Evolutionary conservation across 2,329 filamentous ascomycete genomes (phyloP).

Genomic region (Pseudogymnoascus verrucosus): DNA sequence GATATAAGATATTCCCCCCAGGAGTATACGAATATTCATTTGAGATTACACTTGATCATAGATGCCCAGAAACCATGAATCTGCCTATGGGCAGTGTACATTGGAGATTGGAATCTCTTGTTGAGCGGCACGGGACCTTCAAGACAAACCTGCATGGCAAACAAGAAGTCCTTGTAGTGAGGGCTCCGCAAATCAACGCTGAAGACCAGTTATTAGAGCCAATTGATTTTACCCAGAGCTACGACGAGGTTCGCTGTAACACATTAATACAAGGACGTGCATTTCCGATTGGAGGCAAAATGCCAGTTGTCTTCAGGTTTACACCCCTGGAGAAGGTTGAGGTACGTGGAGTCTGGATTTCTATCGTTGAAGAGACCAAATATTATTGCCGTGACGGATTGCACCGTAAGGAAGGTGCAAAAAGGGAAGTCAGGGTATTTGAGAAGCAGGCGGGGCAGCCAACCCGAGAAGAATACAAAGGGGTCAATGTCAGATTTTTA

Average conservation of each 20-base stretch:
- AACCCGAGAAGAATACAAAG: conserved; percentile 54
- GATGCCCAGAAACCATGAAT: conserved; percentile 63
- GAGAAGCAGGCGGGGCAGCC: conserved; percentile 62
- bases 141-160: conserved; percentile 58
- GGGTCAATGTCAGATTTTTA: conserved; percentile 57
- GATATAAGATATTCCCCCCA: conserved; percentile 59
- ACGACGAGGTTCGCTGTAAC: conserved; percentile 61
- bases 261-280: conserved; percentile 54
- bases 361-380: conserved; percentile 64
- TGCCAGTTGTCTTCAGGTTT: conserved; percentile 69
- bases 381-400: conserved; percentile 62
- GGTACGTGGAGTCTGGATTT: conserved; percentile 66
- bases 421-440: conserved; percentile 59
- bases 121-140: conserved; percentile 64
- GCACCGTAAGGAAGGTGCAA: conserved; percentile 59
- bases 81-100: conserved; percentile 62
- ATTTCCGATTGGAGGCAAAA: conserved; percentile 61
- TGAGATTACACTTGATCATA: conserved; percentile 74
- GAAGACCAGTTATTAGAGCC: conserved; percentile 66
- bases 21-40: conserved; percentile 48
- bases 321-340: conserved; percentile 67
- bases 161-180: conserved; percentile 60
- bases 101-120: conserved; percentile 60
- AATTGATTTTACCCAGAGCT: conserved; percentile 68
- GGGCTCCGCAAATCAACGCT: conserved; percentile 61